Evolutionary conservation across 108 stramenopile species (phyloP).

Genomic region (Skeletonema costatum): DNA sequence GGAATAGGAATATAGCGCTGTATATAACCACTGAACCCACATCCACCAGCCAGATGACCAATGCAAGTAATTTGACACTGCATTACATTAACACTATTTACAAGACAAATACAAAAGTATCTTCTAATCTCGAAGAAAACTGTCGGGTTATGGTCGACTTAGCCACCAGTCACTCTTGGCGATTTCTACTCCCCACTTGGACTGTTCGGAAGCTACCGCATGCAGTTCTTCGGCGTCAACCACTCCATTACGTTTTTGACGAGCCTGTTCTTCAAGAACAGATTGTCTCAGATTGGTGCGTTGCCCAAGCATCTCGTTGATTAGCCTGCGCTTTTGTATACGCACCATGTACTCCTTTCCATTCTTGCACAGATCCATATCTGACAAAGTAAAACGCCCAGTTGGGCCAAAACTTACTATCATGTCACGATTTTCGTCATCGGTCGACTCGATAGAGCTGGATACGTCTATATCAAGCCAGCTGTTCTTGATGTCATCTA

Average conservation of each 20-base stretch:
- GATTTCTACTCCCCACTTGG: not conserved
- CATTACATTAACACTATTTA: no score
- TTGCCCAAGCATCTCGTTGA: not conserved
- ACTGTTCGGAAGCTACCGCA: not conserved
- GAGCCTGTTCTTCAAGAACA: not conserved
- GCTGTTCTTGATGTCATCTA: not conserved
- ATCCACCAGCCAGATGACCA: no score
- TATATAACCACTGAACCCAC: no score
- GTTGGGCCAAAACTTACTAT: not conserved
- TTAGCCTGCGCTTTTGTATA: not conserved
- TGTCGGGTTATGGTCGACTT: no score
- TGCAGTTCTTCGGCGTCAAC: not conserved
- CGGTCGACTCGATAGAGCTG: not conserved
- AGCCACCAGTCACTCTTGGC: not conserved
- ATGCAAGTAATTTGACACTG: no score
- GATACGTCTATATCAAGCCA: not conserved
- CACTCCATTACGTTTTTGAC: not conserved
- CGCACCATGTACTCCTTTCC: not conserved
- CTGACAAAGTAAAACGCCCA: not conserved
- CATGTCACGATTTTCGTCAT: not conserved
- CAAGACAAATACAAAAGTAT: no score
- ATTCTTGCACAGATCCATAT: not conserved
- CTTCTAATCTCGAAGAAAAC: no score
- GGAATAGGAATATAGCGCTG: no score
- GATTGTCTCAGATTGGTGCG: not conserved